Evolutionary conservation across 805 yeast genomes (phyloP).

Genomic region (Candida endomychidarum): DNA sequence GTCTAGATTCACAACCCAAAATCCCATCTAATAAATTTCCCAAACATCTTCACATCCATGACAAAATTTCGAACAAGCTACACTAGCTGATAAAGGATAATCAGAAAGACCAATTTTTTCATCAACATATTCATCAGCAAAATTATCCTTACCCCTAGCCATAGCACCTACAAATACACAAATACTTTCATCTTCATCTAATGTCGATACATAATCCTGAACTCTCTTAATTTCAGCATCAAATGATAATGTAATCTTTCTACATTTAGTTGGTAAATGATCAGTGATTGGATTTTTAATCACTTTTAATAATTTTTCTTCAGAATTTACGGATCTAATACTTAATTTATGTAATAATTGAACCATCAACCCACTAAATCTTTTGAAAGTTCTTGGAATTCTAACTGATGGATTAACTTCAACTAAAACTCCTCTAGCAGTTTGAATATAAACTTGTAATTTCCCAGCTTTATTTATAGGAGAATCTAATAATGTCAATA

Average conservation of each 20-base stretch:
- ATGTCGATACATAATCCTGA: conserved; percentile 77
- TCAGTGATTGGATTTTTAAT: conserved; percentile 97
- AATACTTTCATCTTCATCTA: conserved; percentile 87
- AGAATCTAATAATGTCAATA: conserved; percentile 90
- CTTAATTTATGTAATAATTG: conserved; percentile 90
- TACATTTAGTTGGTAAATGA: conserved; percentile 94
- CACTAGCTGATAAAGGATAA: conserved; percentile 94
- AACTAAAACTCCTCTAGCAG: conserved; percentile 90
- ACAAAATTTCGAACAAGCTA: conserved; percentile 96
- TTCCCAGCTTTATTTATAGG: conserved; percentile 98
- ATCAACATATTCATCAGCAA: conserved; percentile 96
- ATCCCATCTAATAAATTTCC: conserved; percentile 64
- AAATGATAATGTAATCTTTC: conserved; percentile 86
- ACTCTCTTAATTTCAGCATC: conserved; percentile 88
- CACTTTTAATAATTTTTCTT: conserved; percentile 89
- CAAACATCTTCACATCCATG: conserved; percentile 99
- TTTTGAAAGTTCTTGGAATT: conserved; percentile 96
- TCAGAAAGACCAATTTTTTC: conserved; percentile 95
- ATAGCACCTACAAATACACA: conserved; percentile 99
- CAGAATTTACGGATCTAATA: conserved; percentile 91
- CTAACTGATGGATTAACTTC: conserved; percentile 97
- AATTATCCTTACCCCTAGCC: conserved; percentile 97
- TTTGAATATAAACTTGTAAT: conserved; percentile 93
- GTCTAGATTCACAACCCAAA: too few species aligned
- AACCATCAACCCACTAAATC: conserved; percentile 97